Evolutionary conservation across 192 early-diverging fungal species (phyloP).

Genomic region (Pilaira anomala): DNA sequence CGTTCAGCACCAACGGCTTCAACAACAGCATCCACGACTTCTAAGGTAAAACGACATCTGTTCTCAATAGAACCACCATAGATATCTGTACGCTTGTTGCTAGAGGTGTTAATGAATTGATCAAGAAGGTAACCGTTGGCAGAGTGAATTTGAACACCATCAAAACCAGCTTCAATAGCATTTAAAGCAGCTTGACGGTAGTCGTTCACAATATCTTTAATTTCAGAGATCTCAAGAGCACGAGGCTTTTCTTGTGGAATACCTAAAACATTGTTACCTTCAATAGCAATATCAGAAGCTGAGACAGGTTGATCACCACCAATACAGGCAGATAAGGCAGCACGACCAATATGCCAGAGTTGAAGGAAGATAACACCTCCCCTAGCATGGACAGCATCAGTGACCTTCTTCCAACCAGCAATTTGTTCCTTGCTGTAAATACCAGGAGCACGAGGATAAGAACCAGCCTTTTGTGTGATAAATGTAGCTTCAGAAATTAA

Average conservation of each 20-base stretch:
- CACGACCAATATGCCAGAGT: slow-evolving; percentile 44
- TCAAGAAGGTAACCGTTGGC: slow-evolving; percentile 90
- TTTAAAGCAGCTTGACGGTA: slow-evolving; percentile 52
- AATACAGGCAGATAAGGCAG: slow-evolving; percentile 9
- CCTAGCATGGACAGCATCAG: slow-evolving; percentile 52
- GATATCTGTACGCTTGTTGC: slow-evolving; percentile 70
- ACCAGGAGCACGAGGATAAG: slow-evolving; percentile 27
- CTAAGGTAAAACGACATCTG: slow-evolving; percentile 27
- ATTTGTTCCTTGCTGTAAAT: slow-evolving; percentile 41
- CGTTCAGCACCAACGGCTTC: slow-evolving; percentile 26
- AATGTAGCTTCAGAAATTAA: slow-evolving; percentile 26
- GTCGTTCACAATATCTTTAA: neutral
- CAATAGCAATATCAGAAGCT: slow-evolving; percentile 25
- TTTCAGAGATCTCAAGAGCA: slow-evolving; percentile 13
- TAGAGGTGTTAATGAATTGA: slow-evolving; percentile 73
- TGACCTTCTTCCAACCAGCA: slow-evolving; percentile 48
- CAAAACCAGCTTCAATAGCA: slow-evolving; percentile 78
- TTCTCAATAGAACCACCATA: slow-evolving; percentile 31
- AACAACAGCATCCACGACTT: slow-evolving; percentile 26
- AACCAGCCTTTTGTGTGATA: slow-evolving; percentile 10
- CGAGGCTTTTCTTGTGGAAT: slow-evolving; percentile 15
- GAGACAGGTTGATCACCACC: slow-evolving; percentile 6
- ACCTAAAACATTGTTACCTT: neutral
- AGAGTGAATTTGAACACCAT: slow-evolving; percentile 83
- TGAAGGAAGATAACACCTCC: slow-evolving; percentile 54